Evolutionary conservation across 1,284 basidiomycete species (phyloP), one percentile per base, ranked within the genome.

Genomic region (Tilletia caries): DNA sequence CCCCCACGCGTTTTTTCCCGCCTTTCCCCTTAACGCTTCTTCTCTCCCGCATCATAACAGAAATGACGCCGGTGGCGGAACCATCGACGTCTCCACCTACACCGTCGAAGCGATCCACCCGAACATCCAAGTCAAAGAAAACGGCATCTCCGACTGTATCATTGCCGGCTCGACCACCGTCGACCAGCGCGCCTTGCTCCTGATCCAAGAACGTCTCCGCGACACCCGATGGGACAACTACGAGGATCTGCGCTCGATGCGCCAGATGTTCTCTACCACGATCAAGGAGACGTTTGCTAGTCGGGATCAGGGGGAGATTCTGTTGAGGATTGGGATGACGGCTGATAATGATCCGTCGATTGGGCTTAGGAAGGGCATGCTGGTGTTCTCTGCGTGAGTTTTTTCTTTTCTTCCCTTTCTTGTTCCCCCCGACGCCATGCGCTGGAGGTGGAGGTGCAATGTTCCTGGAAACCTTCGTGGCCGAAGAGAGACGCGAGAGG

Each of bases 41-140:
- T 44, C 41, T 18, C 18, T 8, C 41, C 18, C 10, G 18, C 18
- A 44, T 44, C 41, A 44, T 18, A 18, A 34, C 58, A 62, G 58
- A 10, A 62, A 62, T 29, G 58, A 62, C 58, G 58, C 58, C n/a
- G 58, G 58, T 18, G 58, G 69, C 18, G 69, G 69, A n/a, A 70
- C 69, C 2, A 70, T 70, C 48, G 69, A 70, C 41, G 67, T 70
- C 29, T 66, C 69, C 2, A 70, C 69, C 10, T 70, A 70, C 64
- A 66, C 68, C 4, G 69, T 70, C 41, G 67, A 67, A n/a, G 37
- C 25, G 23, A 65, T 66, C 13, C 62, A 65, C 37, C 69, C 69
- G 23, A 66, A 67, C 25, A 70, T 70, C n/a, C 66, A 70, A 60
- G 64, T 65, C 34, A 33, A 48, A 15, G 69, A 70, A 43, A 65